Percentiles rank a stretch among this genome's conserved stretches.
phyloP scores from a whole-genome alignment of 495 filamentous ascomycete species.

The Geoglossum glabrum region DNA sequence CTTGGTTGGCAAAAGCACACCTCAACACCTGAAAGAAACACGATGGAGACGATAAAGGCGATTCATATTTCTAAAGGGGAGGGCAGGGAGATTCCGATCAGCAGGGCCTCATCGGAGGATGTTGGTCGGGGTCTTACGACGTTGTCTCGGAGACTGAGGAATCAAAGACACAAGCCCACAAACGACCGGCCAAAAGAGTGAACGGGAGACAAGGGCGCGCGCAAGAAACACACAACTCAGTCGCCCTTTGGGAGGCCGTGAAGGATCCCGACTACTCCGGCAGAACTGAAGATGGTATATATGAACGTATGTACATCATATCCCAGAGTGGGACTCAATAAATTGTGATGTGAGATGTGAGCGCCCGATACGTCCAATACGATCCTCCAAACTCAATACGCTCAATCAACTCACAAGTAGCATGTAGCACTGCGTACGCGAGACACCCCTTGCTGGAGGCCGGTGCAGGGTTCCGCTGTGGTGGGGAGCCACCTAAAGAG shows the following conservation, averaged over 20 bases:
- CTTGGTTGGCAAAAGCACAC: neutral
- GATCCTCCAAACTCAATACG: too few species aligned
- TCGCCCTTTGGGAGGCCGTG: neutral
- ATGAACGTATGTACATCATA: neutral
- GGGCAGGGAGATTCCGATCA: neutral
- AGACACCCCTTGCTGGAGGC: too few species aligned
- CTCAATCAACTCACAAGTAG: too few species aligned
- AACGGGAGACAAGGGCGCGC: neutral
- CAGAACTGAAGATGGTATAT: neutral
- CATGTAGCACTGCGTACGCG: too few species aligned
- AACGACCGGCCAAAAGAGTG: neutral
- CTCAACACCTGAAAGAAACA: neutral
- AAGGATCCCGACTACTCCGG: neutral
- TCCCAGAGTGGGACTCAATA: neutral
- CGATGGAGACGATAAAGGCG: neutral
- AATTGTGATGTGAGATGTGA: too few species aligned
- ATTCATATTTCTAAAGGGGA: neutral
- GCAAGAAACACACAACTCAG: neutral
- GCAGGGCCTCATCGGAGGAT: neutral
- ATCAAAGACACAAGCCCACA: neutral
- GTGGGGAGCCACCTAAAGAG: too few species aligned
- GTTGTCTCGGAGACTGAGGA: neutral
- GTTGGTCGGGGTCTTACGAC: neutral
- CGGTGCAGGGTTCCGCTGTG: too few species aligned
- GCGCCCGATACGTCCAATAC: too few species aligned